Conservation (phyloP, 768 basidiomycete genomes). For the Mycena vitilis region DNA sequence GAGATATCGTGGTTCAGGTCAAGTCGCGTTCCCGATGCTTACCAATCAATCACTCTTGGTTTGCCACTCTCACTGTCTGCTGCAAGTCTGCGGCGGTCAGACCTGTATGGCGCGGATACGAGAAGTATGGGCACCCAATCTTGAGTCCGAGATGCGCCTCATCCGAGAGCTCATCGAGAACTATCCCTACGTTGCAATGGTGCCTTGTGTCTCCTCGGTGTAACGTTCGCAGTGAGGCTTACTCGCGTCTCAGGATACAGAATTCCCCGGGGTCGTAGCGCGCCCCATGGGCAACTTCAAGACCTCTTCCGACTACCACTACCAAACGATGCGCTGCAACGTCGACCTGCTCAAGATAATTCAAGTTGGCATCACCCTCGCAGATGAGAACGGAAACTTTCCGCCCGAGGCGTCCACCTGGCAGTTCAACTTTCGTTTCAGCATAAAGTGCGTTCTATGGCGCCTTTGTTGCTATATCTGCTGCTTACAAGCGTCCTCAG, state of each 20-base stretch:
- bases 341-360: conserved; percentile 98
- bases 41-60: background rate
- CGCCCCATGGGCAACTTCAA: conserved; percentile 97
- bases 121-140: conserved; percentile 95
- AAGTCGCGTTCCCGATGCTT: background rate
- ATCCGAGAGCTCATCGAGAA: conserved; percentile 89
- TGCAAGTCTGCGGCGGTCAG: background rate
- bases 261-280: conserved; percentile 98
- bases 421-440: conserved; percentile 99
- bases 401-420: conserved; percentile 93
- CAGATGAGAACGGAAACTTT: conserved; percentile 93
- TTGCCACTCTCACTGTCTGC: conserved; percentile 8
- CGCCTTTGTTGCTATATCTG: background rate
- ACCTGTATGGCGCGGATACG: conserved; percentile 80
- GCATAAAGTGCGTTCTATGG: conserved; percentile 67
- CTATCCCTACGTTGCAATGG: conserved; percentile 97
- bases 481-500: conserved; percentile 54
- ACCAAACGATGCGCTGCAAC: conserved; percentile 99
- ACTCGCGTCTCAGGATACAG: conserved; percentile 81
- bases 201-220: conserved; percentile 41
- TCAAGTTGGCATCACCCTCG: conserved; percentile 94
- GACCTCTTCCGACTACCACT: conserved; percentile 98
- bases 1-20: no score
- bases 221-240: conserved; percentile 38
- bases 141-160: conserved; percentile 91